Percentiles rank a stretch among this genome's conserved stretches.
These are phyloP conservation scores for Marasmius sp. DNA, from an alignment of 1,284 basidiomycete genomes.

Conservation along the genomic window DNA sequence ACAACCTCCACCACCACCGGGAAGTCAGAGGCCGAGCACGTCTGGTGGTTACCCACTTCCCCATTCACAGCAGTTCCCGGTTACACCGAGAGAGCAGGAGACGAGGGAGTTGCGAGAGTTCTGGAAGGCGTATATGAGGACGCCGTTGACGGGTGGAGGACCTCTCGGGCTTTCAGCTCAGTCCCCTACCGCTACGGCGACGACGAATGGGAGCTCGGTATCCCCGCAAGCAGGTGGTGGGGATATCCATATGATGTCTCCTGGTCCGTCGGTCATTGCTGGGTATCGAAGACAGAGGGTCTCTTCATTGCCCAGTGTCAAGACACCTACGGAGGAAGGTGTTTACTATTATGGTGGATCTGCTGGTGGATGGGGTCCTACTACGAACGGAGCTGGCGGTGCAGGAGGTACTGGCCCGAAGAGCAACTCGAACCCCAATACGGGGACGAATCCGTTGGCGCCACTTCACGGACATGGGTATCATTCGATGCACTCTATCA, in stretches of 20 bases:
- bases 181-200: background rate
- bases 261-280: slow-evolving; percentile 10
- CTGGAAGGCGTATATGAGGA: slow-evolving; percentile 75
- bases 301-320: slow-evolving; percentile 62
- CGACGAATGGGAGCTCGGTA: slow-evolving; percentile 21
- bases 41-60: slow-evolving; percentile 11
- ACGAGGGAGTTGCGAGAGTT: slow-evolving; percentile 63
- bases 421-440: background rate
- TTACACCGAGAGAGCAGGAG: slow-evolving; percentile 42
- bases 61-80: slow-evolving; percentile 8
- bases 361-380: slow-evolving; percentile 22
- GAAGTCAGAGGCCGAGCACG: background rate
- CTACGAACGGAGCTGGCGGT: slow-evolving; percentile 13
- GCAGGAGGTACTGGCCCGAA: background rate
- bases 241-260: slow-evolving; percentile 16
- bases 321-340: slow-evolving; percentile 49
- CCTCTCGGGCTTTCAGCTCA: slow-evolving; percentile 17
- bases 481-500: slow-evolving; percentile 16
- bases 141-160: slow-evolving; percentile 56
- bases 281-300: slow-evolving; percentile 51
- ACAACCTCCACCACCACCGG: background rate
- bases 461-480: background rate
- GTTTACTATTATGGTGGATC: slow-evolving; percentile 20
- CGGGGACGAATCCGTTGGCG: background rate
- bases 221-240: too few species aligned